Conservation (phyloP, 768 basidiomycete genomes). For the Suillus lakei region DNA sequence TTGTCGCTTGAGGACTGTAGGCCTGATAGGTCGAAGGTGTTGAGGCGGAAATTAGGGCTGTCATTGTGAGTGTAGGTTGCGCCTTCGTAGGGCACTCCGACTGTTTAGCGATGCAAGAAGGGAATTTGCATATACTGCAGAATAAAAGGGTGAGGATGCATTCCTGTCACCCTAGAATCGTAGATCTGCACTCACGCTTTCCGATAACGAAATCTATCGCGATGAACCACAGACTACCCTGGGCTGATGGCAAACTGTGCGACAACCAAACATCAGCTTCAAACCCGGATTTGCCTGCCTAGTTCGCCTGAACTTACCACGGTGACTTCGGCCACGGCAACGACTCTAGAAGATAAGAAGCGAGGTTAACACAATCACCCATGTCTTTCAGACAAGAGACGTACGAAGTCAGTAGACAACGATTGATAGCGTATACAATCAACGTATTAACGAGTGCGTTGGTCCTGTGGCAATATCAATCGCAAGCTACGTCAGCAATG, state of each 20-base stretch:
- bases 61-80: slow-evolving; percentile 2
- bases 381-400: slow-evolving; percentile 17
- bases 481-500: neutral
- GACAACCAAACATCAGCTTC: neutral
- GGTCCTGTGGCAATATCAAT: slow-evolving; percentile 35
- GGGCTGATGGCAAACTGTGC: slow-evolving; percentile 45
- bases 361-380: neutral
- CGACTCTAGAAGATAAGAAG: slow-evolving; percentile 13
- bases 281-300: neutral
- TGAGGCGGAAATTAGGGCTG: slow-evolving; percentile 11
- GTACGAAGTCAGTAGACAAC: slow-evolving; percentile 53
- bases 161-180: neutral
- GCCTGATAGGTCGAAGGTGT: slow-evolving; percentile 1
- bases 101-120: slow-evolving; percentile 50
- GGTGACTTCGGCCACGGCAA: slow-evolving; percentile 28
- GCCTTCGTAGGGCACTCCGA: slow-evolving; percentile 38
- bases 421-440: slow-evolving; percentile 55
- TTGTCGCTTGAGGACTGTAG: slow-evolving; percentile 6
- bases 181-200: slow-evolving; percentile 39
- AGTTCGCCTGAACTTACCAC: slow-evolving; percentile 15
- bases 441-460: slow-evolving; percentile 46
- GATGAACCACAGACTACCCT: slow-evolving; percentile 49
- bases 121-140: slow-evolving; percentile 51
- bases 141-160: neutral
- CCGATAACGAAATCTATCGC: slow-evolving; percentile 55